Evolutionary conservation across 176 grass and related monocot species (phyloP).

Genomic region (Eleusine coracana): DNA sequence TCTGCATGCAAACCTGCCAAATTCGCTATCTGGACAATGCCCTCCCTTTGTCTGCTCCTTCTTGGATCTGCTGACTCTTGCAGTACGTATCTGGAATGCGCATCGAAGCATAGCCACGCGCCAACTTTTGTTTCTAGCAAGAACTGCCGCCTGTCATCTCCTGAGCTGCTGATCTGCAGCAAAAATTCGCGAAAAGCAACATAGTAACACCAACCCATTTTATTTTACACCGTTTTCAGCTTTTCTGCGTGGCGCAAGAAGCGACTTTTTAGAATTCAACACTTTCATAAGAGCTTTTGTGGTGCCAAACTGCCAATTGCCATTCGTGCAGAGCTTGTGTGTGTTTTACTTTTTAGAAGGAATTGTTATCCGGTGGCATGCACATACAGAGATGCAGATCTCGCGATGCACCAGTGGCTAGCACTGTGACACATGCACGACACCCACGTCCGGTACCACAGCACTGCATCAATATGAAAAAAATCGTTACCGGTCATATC

Average conservation of each 20-base stretch:
- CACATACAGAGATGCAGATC: not conserved
- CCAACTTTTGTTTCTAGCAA: constrained; percentile 35
- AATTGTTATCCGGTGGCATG: constrained; percentile 2
- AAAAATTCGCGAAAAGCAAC: constrained; percentile 24
- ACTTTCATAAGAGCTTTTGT: not conserved
- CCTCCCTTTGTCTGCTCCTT: constrained; percentile 27
- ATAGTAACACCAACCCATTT: not conserved
- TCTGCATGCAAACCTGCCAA: constrained; percentile 4
- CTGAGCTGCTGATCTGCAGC: not conserved
- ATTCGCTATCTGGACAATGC: constrained; percentile 21
- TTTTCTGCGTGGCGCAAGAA: not conserved
- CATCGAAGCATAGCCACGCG: not conserved
- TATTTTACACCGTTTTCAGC: not conserved
- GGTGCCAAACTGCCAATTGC: not conserved
- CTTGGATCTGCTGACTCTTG: constrained; percentile 33
- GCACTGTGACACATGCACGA: constrained; percentile 2
- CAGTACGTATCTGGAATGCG: constrained; percentile 30
- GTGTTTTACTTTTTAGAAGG: not conserved
- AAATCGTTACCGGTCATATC: constrained; percentile 10
- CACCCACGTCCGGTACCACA: not conserved
- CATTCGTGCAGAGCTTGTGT: not conserved
- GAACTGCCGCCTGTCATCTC: constrained; percentile 4
- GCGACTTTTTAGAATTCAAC: not conserved
- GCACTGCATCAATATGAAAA: not conserved
- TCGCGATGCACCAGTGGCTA: not conserved